Conservation (phyloP, 2,329 filamentous ascomycete species). For the Cordyceps pruinosa region DNA sequence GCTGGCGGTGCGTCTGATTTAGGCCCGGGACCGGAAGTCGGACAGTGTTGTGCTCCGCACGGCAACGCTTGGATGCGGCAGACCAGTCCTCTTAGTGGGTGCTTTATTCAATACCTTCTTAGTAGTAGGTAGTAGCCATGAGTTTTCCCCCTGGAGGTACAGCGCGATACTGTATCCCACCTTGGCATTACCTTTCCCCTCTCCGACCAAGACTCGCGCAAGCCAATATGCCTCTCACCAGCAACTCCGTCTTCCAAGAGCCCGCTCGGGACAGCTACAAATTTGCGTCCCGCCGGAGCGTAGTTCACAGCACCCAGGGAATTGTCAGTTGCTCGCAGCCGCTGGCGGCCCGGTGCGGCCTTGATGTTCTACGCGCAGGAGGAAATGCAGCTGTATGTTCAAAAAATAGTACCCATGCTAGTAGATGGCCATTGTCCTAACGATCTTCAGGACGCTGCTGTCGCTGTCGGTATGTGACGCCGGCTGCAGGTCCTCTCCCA, state of each 20-base stretch:
- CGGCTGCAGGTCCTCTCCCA: not conserved
- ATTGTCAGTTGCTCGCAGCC: constrained; percentile 90
- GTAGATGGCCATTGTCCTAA: not conserved
- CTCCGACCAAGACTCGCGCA: not conserved
- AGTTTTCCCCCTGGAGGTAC: too few species aligned
- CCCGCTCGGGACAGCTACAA: constrained; percentile 47
- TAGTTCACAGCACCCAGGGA: constrained; percentile 86
- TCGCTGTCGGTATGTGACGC: constrained; percentile 69
- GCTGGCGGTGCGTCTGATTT: too few species aligned
- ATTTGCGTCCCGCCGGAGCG: constrained; percentile 77
- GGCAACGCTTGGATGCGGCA: too few species aligned
- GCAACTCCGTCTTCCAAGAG: constrained; percentile 39
- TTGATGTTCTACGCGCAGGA: constrained; percentile 75
- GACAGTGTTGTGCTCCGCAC: too few species aligned
- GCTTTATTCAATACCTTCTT: too few species aligned
- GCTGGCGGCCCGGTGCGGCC: constrained; percentile 78
- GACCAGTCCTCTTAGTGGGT: too few species aligned
- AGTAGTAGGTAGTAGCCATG: too few species aligned
- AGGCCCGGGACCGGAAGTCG: too few species aligned
- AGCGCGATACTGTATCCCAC: too few species aligned
- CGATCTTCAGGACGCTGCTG: constrained; percentile 71
- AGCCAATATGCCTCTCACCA: constrained; percentile 40
- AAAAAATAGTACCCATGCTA: not conserved
- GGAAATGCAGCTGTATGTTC: constrained; percentile 83
- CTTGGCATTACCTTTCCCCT: not conserved